Evolutionary conservation across 2,329 filamentous ascomycete genomes (phyloP).

Genomic region (Tetracladium maxilliforme): DNA sequence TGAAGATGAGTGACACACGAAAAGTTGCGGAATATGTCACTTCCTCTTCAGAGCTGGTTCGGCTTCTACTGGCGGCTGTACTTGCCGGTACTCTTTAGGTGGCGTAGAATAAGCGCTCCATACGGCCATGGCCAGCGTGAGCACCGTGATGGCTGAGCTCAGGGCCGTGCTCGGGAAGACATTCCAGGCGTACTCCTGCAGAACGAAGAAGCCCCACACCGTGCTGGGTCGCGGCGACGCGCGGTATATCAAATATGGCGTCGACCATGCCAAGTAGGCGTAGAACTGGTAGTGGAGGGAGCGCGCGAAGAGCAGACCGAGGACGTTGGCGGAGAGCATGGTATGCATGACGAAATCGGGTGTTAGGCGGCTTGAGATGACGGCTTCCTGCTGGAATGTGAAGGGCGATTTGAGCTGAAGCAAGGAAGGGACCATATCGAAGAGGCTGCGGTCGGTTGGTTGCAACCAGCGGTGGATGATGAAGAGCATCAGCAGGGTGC

Average conservation of each 20-base stretch:
- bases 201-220: slow-evolving; percentile 42
- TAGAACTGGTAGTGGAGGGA: slow-evolving; percentile 67
- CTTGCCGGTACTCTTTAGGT: slow-evolving; percentile 37
- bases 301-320: slow-evolving; percentile 56
- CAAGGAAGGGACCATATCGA: slow-evolving; percentile 20
- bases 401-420: slow-evolving; percentile 15
- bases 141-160: slow-evolving; percentile 56
- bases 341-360: slow-evolving; percentile 46
- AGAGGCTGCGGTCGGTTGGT: slow-evolving; percentile 35
- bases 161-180: slow-evolving; percentile 51
- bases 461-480: slow-evolving; percentile 41
- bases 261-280: slow-evolving; percentile 58
- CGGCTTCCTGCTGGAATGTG: slow-evolving; percentile 22
- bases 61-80: slow-evolving; percentile 10
- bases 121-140: slow-evolving; percentile 54
- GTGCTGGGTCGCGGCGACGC: slow-evolving; percentile 42
- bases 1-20: slow-evolving; percentile 50
- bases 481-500: slow-evolving; percentile 39
- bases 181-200: slow-evolving; percentile 64
- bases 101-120: slow-evolving; percentile 40
- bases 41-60: not conserved
- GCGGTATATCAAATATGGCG: slow-evolving; percentile 56
- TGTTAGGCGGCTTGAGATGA: slow-evolving; percentile 33
- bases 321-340: slow-evolving; percentile 45
- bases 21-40: too few relatives aligned